These are phyloP conservation scores for Phytophthora hibernalis DNA, from an alignment of 352 stramenopile genomes.

Conservation along the genomic window DNA sequence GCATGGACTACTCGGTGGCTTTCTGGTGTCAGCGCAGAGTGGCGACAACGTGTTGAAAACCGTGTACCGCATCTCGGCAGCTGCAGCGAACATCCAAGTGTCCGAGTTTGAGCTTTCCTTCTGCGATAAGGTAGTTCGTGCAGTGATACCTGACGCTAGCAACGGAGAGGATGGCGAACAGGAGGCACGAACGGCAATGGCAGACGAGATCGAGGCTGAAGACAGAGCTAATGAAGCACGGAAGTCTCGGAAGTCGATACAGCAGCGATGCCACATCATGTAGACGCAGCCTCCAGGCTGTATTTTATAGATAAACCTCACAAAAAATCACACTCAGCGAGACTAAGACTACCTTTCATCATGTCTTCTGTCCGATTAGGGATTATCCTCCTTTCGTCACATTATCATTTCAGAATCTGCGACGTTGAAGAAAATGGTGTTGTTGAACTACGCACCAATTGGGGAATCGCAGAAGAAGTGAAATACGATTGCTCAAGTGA, in stretches of 20 bases:
- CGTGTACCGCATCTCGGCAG: conserved; percentile 79
- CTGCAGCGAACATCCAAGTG: conserved; percentile 71
- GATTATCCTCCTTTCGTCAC: too few species aligned
- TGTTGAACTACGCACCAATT: too few species aligned
- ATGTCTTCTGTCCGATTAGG: too few species aligned
- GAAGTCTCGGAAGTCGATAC: conserved; percentile 37
- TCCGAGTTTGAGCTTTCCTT: conserved; percentile 87
- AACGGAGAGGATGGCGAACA: conserved; percentile 27
- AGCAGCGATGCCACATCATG: conserved; percentile 45
- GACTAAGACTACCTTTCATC: too few species aligned
- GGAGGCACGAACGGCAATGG: conserved; percentile 70
- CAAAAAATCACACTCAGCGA: conserved; percentile 67
- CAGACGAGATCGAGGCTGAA: conserved; percentile 83
- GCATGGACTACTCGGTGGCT: conserved; percentile 70
- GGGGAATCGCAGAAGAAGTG: too few species aligned
- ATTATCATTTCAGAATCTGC: too few species aligned
- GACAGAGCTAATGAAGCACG: conserved; percentile 59
- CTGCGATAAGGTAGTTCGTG: conserved; percentile 73
- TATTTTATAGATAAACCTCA: conserved; percentile 36
- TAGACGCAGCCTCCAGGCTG: conserved; percentile 18
- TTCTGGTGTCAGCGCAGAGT: conserved; percentile 84
- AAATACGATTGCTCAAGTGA: too few species aligned
- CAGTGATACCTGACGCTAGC: conserved; percentile 44
- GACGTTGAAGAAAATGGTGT: too few species aligned
- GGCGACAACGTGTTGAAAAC: conserved; percentile 85